Percentiles rank a stretch among this genome's conserved stretches.
phyloP scores from a whole-genome alignment of 805 yeast species.

The Barnettozyma sp. region DNA sequence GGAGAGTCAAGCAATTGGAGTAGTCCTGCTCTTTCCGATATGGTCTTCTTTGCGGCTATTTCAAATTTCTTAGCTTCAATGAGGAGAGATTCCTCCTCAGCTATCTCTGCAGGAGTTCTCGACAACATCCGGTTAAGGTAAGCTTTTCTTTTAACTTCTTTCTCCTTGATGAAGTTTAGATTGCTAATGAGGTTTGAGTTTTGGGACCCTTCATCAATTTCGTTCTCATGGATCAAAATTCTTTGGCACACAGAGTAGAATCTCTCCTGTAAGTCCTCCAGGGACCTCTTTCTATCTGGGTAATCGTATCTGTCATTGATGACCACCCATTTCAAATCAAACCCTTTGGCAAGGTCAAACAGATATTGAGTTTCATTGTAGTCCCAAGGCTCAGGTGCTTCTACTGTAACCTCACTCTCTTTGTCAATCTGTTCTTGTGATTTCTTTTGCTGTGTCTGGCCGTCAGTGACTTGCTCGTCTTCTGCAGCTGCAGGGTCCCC shows the following conservation, averaged over 20 bases:
- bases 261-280: constrained; percentile 80
- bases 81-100: constrained; percentile 92
- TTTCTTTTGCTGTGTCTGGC: no score
- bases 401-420: constrained; percentile 22
- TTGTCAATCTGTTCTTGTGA: constrained; percentile 11
- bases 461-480: no score
- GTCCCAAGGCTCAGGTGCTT: constrained; percentile 43
- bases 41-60: constrained; percentile 82
- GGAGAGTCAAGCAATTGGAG: constrained; percentile 83
- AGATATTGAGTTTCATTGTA: constrained; percentile 72
- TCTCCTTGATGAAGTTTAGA: constrained; percentile 60
- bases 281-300: constrained; percentile 31
- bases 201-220: constrained; percentile 33
- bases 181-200: constrained; percentile 54
- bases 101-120: constrained; percentile 92
- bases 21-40: constrained; percentile 73
- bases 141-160: constrained; percentile 73
- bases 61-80: constrained; percentile 91
- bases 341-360: constrained; percentile 61
- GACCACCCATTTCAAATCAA: constrained; percentile 51
- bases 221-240: constrained; percentile 38
- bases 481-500: no score
- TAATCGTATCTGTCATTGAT: constrained; percentile 53
- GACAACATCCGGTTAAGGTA: constrained; percentile 70
- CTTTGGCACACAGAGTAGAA: constrained; percentile 64